Percentiles rank a stretch among this genome's conserved stretches.
Conservation (phyloP, 2,329 filamentous ascomycete genomes). For the Akanthomyces lecanii region DNA sequence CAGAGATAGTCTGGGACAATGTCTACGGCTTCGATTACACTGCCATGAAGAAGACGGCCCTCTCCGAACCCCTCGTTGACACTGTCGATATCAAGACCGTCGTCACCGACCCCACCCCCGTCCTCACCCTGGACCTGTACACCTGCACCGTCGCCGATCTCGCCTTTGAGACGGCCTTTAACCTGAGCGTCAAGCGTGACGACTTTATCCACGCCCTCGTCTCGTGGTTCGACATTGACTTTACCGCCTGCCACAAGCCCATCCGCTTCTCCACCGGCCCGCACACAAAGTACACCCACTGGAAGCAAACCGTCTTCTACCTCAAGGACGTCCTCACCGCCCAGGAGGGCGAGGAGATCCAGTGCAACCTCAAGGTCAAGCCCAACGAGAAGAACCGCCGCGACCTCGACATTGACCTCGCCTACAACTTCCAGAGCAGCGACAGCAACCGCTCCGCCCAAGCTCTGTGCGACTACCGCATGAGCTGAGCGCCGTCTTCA, state of each 20-base stretch:
- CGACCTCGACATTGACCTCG: conserved; percentile 86
- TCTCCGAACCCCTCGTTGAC: conserved; percentile 94
- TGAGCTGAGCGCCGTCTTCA: conserved; percentile 48
- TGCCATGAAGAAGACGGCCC: conserved; percentile 86
- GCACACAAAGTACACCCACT: conserved; percentile 98
- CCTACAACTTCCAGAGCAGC: conserved; percentile 73
- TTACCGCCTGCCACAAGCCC: conserved; percentile 96
- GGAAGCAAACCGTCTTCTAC: conserved; percentile 99
- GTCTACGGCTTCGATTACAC: conserved; percentile 98
- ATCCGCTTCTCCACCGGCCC: conserved; percentile 95
- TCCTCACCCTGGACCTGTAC: conserved; percentile 90
- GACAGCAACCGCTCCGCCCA: conserved; percentile 65
- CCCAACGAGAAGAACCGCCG: conserved; percentile 93
- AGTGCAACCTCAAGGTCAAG: conserved; percentile 70
- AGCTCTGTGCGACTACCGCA: conserved; percentile 76
- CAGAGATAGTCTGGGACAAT: conserved; percentile 87
- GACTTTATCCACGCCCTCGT: conserved; percentile 97
- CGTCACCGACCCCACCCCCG: conserved; percentile 81
- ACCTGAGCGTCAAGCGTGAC: conserved; percentile 71
- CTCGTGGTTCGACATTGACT: conserved; percentile 99
- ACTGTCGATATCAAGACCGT: conserved; percentile 97
- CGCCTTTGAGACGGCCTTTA: conserved; percentile 75
- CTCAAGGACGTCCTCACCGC: conserved; percentile 89
- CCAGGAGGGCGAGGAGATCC: conserved; percentile 76
- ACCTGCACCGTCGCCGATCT: conserved; percentile 80